phyloP scores from a whole-genome alignment of 23 red algal genomes.

The Rhodosorus marinus region DNA sequence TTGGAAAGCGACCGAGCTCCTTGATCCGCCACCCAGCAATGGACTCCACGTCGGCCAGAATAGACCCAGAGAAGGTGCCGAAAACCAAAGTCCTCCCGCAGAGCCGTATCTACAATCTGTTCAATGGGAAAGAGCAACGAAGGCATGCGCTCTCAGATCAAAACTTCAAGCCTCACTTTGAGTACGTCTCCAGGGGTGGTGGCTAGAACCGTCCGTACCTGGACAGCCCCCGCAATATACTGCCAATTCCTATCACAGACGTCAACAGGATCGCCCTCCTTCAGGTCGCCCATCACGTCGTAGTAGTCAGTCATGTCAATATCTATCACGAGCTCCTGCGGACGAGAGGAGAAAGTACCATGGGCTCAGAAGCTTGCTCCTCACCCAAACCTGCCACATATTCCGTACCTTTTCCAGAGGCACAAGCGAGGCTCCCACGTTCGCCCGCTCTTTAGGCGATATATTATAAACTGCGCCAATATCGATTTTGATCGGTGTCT shows the following conservation, averaged over 20 bases:
- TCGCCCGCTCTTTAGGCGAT: conserved; percentile 16
- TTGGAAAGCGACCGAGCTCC: conserved; percentile 57
- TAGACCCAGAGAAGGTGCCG: conserved; percentile 71
- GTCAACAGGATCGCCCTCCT: conserved; percentile 6
- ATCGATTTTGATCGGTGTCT: conserved; percentile 58
- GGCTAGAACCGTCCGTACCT: too few relatives aligned
- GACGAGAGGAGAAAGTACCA: too few relatives aligned
- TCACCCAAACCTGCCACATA: too few relatives aligned
- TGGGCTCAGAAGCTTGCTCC: too few relatives aligned
- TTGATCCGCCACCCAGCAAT: conserved; percentile 82
- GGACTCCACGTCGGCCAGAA: conserved; percentile 75
- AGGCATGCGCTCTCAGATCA: too few relatives aligned
- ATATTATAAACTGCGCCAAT: conserved; percentile 76
- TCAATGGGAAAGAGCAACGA: too few relatives aligned
- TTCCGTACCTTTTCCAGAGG: conserved; percentile 39
- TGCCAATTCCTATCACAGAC: conserved; percentile 58
- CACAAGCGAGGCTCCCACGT: conserved; percentile 6
- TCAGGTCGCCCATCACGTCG: conserved; percentile 16
- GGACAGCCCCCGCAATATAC: conserved; percentile 62
- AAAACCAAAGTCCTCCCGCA: conserved; percentile 82
- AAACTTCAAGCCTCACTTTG: too few relatives aligned
- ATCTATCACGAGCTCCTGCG: conserved; percentile 88
- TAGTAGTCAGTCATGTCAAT: conserved; percentile 91
- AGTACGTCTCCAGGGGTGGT: too few relatives aligned
- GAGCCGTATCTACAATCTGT: conserved; percentile 37